Evolutionary conservation across 2,329 filamentous ascomycete genomes (phyloP).

Genomic region (Trichoderma arundinaceum): DNA sequence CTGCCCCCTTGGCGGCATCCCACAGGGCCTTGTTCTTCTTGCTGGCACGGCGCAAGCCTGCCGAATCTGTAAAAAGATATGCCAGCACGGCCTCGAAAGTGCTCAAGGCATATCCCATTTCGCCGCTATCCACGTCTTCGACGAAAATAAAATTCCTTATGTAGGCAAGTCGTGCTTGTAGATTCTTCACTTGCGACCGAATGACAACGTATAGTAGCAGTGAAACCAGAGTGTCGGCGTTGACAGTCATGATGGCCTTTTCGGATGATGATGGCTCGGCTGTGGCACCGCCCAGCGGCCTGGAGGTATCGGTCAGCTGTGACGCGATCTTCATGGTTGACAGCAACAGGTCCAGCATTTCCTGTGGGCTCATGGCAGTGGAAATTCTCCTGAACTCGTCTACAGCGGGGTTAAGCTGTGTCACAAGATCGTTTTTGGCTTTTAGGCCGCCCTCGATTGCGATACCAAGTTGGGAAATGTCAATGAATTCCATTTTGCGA

Average conservation of each 20-base stretch:
- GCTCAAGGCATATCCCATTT: slow-evolving; percentile 94
- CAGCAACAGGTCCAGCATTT: slow-evolving; percentile 83
- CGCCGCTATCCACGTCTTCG: slow-evolving; percentile 94
- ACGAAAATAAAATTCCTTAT: slow-evolving; percentile 98
- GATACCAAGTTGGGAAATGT: slow-evolving; percentile 93
- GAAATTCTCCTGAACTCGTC: slow-evolving; percentile 89
- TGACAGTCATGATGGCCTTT: slow-evolving; percentile 65
- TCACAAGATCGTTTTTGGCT: slow-evolving; percentile 81
- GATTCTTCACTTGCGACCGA: slow-evolving; percentile 81
- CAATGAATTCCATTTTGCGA: slow-evolving; percentile 89
- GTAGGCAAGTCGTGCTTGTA: slow-evolving; percentile 89
- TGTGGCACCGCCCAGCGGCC: slow-evolving; percentile 44
- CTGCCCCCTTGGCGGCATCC: slow-evolving; percentile 82
- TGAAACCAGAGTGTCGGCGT: slow-evolving; percentile 92
- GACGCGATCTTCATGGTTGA: slow-evolving; percentile 85
- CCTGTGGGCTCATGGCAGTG: slow-evolving; percentile 77
- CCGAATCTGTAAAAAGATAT: slow-evolving; percentile 84
- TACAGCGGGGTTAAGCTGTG: slow-evolving; percentile 77
- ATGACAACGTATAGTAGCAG: slow-evolving; percentile 91
- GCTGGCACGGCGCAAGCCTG: slow-evolving; percentile 81
- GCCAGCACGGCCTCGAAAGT: slow-evolving; percentile 93
- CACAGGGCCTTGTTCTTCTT: slow-evolving; percentile 84
- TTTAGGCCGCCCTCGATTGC: slow-evolving; percentile 76
- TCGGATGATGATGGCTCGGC: slow-evolving; percentile 48
- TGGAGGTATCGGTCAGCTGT: slow-evolving; percentile 62